phyloP scores from a whole-genome alignment of 2,329 filamentous ascomycete species.

The Fusarium nematophilum region DNA sequence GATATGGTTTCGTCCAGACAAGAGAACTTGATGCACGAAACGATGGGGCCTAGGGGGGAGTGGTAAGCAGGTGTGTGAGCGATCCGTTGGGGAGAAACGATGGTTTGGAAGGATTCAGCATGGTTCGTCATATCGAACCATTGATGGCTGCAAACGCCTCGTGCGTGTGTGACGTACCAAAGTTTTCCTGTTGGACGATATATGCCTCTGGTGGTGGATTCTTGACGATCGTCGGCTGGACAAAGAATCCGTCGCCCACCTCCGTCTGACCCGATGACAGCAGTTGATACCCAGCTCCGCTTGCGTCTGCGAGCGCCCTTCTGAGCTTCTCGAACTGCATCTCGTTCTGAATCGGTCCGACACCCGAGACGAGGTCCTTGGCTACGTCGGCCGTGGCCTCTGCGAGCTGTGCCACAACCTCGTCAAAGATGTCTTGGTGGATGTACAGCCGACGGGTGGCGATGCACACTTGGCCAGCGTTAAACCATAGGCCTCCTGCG shows the following conservation, averaged over 20 bases:
- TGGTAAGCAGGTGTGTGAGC: too few relatives aligned
- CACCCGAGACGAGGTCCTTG: slow-evolving; percentile 47
- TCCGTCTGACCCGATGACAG: not conserved
- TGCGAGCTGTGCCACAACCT: slow-evolving; percentile 48
- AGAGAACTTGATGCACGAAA: not conserved
- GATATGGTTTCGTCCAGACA: not conserved
- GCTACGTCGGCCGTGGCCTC: slow-evolving; percentile 48
- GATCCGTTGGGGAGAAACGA: not conserved
- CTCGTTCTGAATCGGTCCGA: slow-evolving; percentile 69
- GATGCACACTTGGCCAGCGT: slow-evolving; percentile 53
- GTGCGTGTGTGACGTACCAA: slow-evolving; percentile 1
- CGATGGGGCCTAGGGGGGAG: not conserved
- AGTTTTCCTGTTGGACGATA: slow-evolving; percentile 1
- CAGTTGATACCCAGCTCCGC: not conserved
- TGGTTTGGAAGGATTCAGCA: not conserved
- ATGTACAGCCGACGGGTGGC: slow-evolving; percentile 68
- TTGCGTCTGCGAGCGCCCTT: not conserved
- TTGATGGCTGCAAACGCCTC: too few relatives aligned
- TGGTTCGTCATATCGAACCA: not conserved
- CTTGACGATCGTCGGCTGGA: slow-evolving; percentile 1
- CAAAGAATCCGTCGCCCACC: not conserved
- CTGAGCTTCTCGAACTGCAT: slow-evolving; percentile 60
- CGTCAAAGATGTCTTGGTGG: slow-evolving; percentile 66
- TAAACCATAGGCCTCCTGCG: not conserved
- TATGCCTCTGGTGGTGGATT: not conserved